Base-by-base conservation (phyloP, 495 filamentous ascomycete species). In the Schizothecium vesticola region DNA sequence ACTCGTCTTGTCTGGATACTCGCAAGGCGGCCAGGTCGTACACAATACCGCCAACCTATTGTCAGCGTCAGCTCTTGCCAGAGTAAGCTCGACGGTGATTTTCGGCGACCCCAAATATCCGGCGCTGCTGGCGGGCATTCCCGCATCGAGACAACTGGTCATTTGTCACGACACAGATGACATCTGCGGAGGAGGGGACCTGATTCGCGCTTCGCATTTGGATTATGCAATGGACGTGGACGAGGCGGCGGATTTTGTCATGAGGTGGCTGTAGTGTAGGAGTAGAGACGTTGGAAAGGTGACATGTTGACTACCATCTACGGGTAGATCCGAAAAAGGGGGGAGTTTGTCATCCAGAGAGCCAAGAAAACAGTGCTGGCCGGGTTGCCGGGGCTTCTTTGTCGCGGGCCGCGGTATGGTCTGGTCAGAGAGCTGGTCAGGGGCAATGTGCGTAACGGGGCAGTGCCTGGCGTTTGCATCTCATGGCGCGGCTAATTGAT, bases 1-100 rank as follows among this genome's bases (percentile, higher is more conserved):
- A 74, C 80, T 90, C 65, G 82, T 88, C n/a, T 74, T 86, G 11
- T 80, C 82, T 8, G 88, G 87, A 29, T 90, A 89, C 72, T 87
- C 84, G 1, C 87, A 89, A 70, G 85, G 83, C 19, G 79, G 79
- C 1, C 81, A 84, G 79, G 75, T 86, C 16, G 80, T 83, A 2
- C 86, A 86, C 76, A 82, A 83, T 62, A 84, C 84, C 4, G 79
- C 80, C 13, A 75, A 57, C 43, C 72, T 75, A 59, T 72, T 85
- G 13, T 71, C 71, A 29, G 67, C 79, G 0, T 67, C 67, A 13
- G 71, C 78, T 64, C 73, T 80, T 8, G 21, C 64, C 31, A 74
- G 73, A 65, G 73, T 80, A 59, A 74, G 67, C 67, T 71, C 74
- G 3, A 74, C 81, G 13, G 85, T 89, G n/a, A 78, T 87, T 33